These are phyloP conservation scores for Candida tropicalis DNA, from an alignment of 1,139 yeast genomes.

Conservation along the genomic window DNA sequence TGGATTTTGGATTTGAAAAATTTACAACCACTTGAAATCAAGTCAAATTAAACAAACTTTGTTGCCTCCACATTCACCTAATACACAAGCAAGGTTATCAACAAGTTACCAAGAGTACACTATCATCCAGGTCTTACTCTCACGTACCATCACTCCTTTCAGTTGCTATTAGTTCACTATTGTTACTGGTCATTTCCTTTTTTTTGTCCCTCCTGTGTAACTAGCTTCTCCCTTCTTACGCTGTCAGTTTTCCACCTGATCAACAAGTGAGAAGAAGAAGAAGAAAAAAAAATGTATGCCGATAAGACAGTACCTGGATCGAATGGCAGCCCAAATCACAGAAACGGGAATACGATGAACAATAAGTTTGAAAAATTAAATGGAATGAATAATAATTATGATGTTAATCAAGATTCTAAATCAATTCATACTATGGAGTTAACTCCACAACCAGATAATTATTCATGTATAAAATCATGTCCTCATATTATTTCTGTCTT, in stretches of 20 bases:
- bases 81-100: no score
- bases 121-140: no score
- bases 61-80: not conserved
- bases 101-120: no score
- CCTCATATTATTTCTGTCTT: conserved; percentile 57
- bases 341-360: no score
- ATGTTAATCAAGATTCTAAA: not conserved
- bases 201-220: no score
- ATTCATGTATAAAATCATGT: conserved; percentile 47
- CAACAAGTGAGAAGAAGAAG: not conserved
- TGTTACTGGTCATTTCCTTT: no score
- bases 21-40: conserved; percentile 4
- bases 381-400: no score
- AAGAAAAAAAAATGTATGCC: conserved; percentile 1
- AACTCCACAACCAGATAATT: conserved; percentile 24
- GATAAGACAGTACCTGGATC: conserved; percentile 7
- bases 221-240: not conserved
- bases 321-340: conserved; percentile 4
- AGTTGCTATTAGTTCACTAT: no score
- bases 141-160: no score
- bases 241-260: not conserved
- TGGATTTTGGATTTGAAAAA: not conserved
- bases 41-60: not conserved
- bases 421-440: conserved; percentile 6
- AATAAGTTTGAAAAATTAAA: no score